Percentiles rank a stretch among this genome's conserved stretches.
phyloP scores from a whole-genome alignment of 1,284 basidiomycete genomes.

The Violaceomyces palustris region DNA sequence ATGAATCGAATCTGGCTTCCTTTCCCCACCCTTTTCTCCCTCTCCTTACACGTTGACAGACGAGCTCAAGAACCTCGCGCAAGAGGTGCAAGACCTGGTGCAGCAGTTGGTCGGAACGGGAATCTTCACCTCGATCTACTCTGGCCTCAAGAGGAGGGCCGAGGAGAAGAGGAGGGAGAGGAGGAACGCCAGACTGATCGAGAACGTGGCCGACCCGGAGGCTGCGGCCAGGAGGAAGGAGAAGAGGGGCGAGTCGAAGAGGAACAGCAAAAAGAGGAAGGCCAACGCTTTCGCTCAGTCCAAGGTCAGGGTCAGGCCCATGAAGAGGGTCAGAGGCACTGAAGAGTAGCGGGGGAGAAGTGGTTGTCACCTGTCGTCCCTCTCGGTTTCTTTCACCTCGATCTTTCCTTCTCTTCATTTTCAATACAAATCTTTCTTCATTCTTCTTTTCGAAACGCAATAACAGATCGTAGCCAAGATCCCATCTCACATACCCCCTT shows the following conservation, averaged over 20 bases:
- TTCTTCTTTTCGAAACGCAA: no score
- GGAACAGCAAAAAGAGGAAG: constrained; percentile 17
- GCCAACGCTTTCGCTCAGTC: constrained; percentile 2
- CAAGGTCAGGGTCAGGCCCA: not conserved
- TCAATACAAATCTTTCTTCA: no score
- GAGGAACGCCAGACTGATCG: constrained; percentile 62
- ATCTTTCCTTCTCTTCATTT: no score
- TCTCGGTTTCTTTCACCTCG: no score
- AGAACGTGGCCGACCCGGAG: constrained; percentile 40
- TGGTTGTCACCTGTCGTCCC: no score
- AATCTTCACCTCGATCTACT: constrained; percentile 73
- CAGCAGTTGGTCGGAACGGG: constrained; percentile 79
- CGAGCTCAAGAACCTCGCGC: constrained; percentile 73
- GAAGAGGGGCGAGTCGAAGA: constrained; percentile 7
- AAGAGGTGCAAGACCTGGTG: constrained; percentile 81
- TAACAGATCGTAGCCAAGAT: no score
- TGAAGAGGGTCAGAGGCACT: not conserved
- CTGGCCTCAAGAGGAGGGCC: constrained; percentile 68
- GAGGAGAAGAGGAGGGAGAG: constrained; percentile 68
- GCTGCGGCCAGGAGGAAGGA: constrained; percentile 17
- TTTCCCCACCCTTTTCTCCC: constrained; percentile 78
- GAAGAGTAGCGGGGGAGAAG: no score
- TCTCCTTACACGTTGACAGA: constrained; percentile 71
- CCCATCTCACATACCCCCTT: no score
- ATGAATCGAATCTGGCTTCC: constrained; percentile 65